These are phyloP conservation scores for Tuber umbilicatum DNA, from an alignment of 495 filamentous ascomycete species.

Conservation along the genomic window DNA sequence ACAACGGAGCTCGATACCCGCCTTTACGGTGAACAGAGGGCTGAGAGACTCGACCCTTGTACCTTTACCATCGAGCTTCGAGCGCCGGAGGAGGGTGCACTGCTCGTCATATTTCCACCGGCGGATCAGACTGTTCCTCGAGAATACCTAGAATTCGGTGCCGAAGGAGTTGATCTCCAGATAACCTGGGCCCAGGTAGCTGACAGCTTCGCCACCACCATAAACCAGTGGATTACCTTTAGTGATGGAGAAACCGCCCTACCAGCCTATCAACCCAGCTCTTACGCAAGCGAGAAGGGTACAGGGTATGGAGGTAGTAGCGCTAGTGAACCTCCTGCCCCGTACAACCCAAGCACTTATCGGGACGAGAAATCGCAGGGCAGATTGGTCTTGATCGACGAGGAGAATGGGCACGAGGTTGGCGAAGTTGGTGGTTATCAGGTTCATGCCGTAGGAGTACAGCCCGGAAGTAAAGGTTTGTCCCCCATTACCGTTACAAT, in stretches of 20 bases:
- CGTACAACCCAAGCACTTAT: constrained; percentile 26
- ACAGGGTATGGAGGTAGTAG: constrained; percentile 9
- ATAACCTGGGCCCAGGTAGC: constrained; percentile 33
- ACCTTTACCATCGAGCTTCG: constrained; percentile 25
- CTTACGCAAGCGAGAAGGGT: constrained; percentile 23
- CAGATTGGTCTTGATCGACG: constrained; percentile 79
- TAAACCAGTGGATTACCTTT: constrained; percentile 30
- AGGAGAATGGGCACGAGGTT: constrained; percentile 91
- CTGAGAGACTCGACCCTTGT: constrained; percentile 23
- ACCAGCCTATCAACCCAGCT: constrained; percentile 1
- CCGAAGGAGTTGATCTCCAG: constrained; percentile 2
- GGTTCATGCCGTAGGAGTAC: constrained; percentile 73
- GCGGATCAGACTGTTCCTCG: constrained; percentile 24
- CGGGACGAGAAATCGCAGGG: constrained; percentile 36
- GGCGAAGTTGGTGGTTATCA: constrained; percentile 74
- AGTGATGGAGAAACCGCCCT: constrained; percentile 13
- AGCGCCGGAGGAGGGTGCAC: constrained; percentile 14
- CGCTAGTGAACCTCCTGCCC: background rate
- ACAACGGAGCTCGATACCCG: constrained; percentile 21
- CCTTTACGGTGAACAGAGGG: constrained; percentile 21
- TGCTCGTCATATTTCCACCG: constrained; percentile 32
- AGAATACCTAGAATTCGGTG: constrained; percentile 24
- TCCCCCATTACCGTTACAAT: constrained; percentile 13
- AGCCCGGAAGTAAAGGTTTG: constrained; percentile 80
- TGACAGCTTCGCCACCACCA: constrained; percentile 30